A percentile compares a stretch with the other conserved stretches of the same genome.
Conservation (phyloP, 352 stramenopile genomes). For the Phytophthora podocarpi region DNA sequence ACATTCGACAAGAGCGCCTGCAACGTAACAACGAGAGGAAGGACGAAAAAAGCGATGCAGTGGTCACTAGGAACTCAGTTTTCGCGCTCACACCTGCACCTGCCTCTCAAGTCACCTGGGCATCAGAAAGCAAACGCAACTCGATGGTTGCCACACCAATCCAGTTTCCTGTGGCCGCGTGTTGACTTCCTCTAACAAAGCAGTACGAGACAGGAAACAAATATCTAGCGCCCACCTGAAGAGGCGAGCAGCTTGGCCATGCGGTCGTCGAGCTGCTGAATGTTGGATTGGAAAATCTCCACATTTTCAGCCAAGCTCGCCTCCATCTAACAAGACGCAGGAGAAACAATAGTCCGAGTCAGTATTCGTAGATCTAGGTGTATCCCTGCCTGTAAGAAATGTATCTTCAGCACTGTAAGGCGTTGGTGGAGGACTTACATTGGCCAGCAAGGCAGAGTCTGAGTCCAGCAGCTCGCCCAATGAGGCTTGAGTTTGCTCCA, state of each 20-base stretch:
- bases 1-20: conserved; percentile 47
- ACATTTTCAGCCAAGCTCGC: conserved; percentile 75
- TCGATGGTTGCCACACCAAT: conserved; percentile 29
- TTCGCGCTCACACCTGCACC: conserved; percentile 42
- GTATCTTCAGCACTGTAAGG: background rate
- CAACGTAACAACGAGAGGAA: conserved; percentile 31
- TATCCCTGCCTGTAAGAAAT: background rate
- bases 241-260: conserved; percentile 48
- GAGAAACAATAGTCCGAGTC: conserved; percentile 9
- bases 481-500: conserved; percentile 64
- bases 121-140: conserved; percentile 45
- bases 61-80: conserved; percentile 40
- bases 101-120: conserved; percentile 33
- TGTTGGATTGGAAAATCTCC: conserved; percentile 78
- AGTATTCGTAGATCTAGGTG: background rate
- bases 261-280: conserved; percentile 74
- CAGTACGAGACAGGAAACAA: conserved; percentile 14
- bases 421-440: conserved; percentile 49
- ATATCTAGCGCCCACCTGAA: conserved; percentile 22
- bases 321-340: conserved; percentile 57
- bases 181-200: conserved; percentile 24
- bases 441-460: conserved; percentile 64
- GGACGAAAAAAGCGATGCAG: conserved; percentile 30
- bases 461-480: conserved; percentile 67
- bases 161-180: conserved; percentile 22